Conservation (phyloP, 805 yeast species). For the Pichia nanzhaoensis region DNA sequence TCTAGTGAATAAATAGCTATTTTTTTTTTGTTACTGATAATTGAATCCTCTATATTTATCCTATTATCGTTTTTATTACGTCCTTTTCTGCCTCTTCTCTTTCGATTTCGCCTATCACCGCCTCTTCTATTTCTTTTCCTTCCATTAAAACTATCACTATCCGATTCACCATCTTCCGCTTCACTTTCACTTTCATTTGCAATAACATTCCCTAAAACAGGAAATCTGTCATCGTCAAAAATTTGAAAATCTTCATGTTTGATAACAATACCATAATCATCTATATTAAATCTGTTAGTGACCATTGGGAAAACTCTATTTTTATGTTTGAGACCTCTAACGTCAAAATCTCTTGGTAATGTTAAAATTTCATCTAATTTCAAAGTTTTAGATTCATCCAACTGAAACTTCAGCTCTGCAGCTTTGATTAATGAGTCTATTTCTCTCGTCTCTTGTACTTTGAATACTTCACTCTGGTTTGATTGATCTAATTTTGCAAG, state of each 20-base stretch:
- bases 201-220: slow-evolving; percentile 19
- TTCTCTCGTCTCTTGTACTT: background rate
- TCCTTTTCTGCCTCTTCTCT: slow-evolving; percentile 1
- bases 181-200: slow-evolving; percentile 17
- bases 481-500: background rate
- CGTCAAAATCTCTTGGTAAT: slow-evolving; percentile 49
- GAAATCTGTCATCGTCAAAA: slow-evolving; percentile 39
- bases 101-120: background rate
- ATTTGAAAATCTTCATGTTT: slow-evolving; percentile 56
- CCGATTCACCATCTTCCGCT: slow-evolving; percentile 18
- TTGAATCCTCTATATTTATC: background rate
- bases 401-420: slow-evolving; percentile 17
- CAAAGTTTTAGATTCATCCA: slow-evolving; percentile 18
- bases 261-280: slow-evolving; percentile 83
- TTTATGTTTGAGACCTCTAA: slow-evolving; percentile 41
- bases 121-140: slow-evolving; percentile 24
- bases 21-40: slow-evolving; percentile 3
- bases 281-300: slow-evolving; percentile 52
- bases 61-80: background rate
- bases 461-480: background rate
- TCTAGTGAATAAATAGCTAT: slow-evolving; percentile 21
- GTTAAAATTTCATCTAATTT: slow-evolving; percentile 33
- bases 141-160: slow-evolving; percentile 18
- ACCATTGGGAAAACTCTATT: slow-evolving; percentile 73
- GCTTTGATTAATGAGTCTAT: slow-evolving; percentile 14